Conservation (phyloP, 2,329 filamentous ascomycete species). For the Bimuria novae-zelandiae region DNA sequence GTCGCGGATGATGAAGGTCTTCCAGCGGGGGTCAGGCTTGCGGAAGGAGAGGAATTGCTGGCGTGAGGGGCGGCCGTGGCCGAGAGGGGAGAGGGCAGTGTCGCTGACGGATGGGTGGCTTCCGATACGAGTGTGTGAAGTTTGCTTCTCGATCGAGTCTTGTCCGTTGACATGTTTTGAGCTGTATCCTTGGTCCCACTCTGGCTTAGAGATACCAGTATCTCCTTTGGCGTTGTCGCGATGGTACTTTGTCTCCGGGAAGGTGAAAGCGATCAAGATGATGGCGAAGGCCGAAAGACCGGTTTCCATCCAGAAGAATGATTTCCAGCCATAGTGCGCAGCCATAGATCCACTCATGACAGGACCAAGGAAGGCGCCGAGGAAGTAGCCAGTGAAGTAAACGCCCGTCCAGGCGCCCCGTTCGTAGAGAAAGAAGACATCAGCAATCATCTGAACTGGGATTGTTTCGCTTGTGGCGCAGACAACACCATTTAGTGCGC, state of each 20-base stretch:
- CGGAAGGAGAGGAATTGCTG: slow-evolving; percentile 46
- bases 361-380: slow-evolving; percentile 50
- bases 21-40: slow-evolving; percentile 47
- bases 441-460: slow-evolving; percentile 50
- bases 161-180: slow-evolving; percentile 5
- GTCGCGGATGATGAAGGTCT: slow-evolving; percentile 48
- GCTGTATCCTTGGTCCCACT: neutral
- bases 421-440: slow-evolving; percentile 53
- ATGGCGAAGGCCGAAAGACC: slow-evolving; percentile 48
- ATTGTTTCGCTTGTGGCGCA: slow-evolving; percentile 52
- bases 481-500: slow-evolving; percentile 50
- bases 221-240: slow-evolving; percentile 22
- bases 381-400: slow-evolving; percentile 50
- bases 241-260: slow-evolving; percentile 51
- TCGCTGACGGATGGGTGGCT: slow-evolving; percentile 4
- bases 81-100: slow-evolving; percentile 20
- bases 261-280: slow-evolving; percentile 46
- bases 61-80: slow-evolving; percentile 46
- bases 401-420: slow-evolving; percentile 47
- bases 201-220: neutral
- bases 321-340: slow-evolving; percentile 50
- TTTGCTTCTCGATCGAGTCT: slow-evolving; percentile 34
- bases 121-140: slow-evolving; percentile 11
- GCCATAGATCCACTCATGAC: slow-evolving; percentile 52
- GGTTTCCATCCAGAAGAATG: slow-evolving; percentile 54